phyloP scores from a whole-genome alignment of 306 rosid genomes.

The Myrica gale region DNA sequence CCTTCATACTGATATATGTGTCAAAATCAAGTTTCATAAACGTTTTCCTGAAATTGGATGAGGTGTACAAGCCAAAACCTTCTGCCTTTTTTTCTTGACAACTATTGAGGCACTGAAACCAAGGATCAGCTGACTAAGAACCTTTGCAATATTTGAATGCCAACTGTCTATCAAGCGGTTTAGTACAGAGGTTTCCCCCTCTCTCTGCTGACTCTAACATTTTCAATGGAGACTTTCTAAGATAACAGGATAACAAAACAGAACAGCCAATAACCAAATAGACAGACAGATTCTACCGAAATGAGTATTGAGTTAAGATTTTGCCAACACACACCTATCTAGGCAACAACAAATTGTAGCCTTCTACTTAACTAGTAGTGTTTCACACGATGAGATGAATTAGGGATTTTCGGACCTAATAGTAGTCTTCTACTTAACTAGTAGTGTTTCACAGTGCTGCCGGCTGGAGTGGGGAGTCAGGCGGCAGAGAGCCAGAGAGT shows the following conservation, averaged over 20 bases:
- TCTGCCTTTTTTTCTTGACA: not conserved
- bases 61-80: not conserved
- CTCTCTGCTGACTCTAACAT: not conserved
- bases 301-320: not conserved
- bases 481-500: too few species aligned
- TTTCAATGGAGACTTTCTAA: not conserved
- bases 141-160: not conserved
- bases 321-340: not conserved
- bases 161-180: not conserved
- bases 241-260: not conserved
- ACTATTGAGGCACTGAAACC: not conserved
- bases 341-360: not conserved
- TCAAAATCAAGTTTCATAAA: not conserved
- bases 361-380: not conserved
- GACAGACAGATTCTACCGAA: not conserved
- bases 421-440: too few species aligned
- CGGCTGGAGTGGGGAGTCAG: too few species aligned
- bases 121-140: not conserved
- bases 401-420: too few species aligned
- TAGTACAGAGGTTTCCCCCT: not conserved
- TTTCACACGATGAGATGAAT: not conserved
- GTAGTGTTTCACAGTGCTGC: too few species aligned
- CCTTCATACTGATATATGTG: not conserved
- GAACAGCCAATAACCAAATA: not conserved
- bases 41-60: not conserved